phyloP scores from a whole-genome alignment of 805 yeast species.

The Yarrowia sp. region DNA sequence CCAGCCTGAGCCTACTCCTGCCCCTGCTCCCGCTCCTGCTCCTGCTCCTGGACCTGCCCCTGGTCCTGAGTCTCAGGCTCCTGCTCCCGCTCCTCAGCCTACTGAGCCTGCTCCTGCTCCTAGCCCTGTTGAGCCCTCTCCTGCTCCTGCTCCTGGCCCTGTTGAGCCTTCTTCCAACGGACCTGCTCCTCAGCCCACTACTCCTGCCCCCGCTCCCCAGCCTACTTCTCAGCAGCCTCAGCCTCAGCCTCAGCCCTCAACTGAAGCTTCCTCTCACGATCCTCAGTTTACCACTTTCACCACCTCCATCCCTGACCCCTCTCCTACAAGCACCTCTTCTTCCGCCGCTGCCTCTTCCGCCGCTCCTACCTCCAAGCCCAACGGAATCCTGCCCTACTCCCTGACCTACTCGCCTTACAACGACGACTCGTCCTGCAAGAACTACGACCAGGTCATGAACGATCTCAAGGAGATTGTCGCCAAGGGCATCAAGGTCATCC shows the following conservation, averaged over 20 bases:
- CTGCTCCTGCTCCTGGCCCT: background rate
- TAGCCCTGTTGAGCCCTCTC: constrained; percentile 3
- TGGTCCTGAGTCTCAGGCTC: background rate
- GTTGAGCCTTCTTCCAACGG: background rate
- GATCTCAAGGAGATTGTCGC: constrained; percentile 67
- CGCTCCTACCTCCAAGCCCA: background rate
- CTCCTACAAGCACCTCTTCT: constrained; percentile 14
- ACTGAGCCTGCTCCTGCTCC: constrained; percentile 2
- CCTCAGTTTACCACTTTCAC: constrained; percentile 12
- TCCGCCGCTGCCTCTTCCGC: background rate
- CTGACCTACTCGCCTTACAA: constrained; percentile 66
- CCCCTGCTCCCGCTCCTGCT: background rate
- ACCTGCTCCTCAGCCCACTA: constrained; percentile 6
- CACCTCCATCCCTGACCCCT: constrained; percentile 3
- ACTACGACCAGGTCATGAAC: constrained; percentile 56
- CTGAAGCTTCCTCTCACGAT: background rate
- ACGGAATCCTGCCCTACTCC: constrained; percentile 45
- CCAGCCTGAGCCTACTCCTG: constrained; percentile 3
- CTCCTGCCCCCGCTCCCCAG: background rate
- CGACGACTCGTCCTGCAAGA: constrained; percentile 72
- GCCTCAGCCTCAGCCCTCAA: background rate
- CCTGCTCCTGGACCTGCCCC: constrained; percentile 27
- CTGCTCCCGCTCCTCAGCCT: background rate
- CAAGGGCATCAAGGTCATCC: constrained; percentile 68
- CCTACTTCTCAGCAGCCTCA: too few relatives aligned